Percentiles rank a stretch among this genome's conserved stretches.
Evolutionary conservation across 305 asterid genomes (phyloP).

Genomic region (Solanum hybrid): DNA sequence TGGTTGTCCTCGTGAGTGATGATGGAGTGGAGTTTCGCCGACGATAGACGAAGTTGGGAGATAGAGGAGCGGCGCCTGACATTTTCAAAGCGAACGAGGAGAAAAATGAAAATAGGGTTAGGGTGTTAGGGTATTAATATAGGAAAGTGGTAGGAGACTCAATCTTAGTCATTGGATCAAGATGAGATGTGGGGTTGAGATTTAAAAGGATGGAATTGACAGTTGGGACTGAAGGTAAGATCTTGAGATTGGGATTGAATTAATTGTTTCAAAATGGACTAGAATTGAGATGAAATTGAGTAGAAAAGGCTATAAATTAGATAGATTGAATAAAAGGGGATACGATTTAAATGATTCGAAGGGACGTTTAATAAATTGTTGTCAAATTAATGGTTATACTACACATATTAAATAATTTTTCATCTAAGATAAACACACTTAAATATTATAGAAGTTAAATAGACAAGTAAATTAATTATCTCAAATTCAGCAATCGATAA

Average conservation of each 20-base stretch:
- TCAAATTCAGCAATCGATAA: background rate
- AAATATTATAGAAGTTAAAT: no score
- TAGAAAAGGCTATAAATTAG: no score
- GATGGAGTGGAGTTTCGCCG: background rate
- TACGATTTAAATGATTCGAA: background rate
- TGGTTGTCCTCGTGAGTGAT: background rate
- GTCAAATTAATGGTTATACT: background rate
- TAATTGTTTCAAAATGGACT: background rate
- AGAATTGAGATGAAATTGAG: background rate
- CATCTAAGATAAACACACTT: background rate
- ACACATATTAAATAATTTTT: no score
- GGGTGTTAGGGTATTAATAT: background rate
- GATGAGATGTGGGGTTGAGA: background rate
- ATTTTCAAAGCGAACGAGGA: background rate
- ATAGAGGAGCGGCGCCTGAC: background rate
- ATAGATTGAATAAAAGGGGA: background rate
- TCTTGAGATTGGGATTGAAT: background rate
- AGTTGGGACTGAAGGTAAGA: background rate
- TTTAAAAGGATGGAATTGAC: background rate
- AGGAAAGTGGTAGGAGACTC: background rate
- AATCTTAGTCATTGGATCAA: background rate
- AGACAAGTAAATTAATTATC: background rate
- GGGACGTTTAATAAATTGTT: background rate
- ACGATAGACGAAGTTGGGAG: background rate
- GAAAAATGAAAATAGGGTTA: background rate